These are phyloP conservation scores for Cyberlindnera mycetangii DNA, from an alignment of 805 yeast genomes.

Conservation along the genomic window DNA sequence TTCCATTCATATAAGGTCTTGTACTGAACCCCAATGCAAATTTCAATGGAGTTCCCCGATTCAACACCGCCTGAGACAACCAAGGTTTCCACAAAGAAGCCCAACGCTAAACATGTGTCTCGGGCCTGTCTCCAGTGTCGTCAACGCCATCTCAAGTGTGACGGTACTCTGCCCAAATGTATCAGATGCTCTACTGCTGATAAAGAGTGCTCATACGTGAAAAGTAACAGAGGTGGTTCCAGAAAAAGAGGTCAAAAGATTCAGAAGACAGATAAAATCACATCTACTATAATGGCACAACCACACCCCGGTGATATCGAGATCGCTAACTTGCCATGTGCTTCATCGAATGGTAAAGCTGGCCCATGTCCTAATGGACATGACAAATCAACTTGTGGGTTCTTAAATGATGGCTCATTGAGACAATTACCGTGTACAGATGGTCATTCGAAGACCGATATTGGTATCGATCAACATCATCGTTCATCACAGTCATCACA, in stretches of 20 bases:
- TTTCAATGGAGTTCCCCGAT: too few species aligned
- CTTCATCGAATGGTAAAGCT: conserved; percentile 9
- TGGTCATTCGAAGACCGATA: conserved; percentile 1
- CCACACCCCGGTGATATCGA: conserved; percentile 5
- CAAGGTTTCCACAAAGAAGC: conserved; percentile 5
- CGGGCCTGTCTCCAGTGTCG: conserved; percentile 53
- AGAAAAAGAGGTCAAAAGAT: conserved; percentile 45
- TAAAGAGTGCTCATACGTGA: conserved; percentile 45
- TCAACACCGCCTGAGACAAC: background rate
- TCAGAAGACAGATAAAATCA: conserved; percentile 29
- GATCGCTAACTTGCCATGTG: conserved; percentile 20
- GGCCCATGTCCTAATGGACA: conserved; percentile 27
- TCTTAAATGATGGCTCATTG: conserved; percentile 16
- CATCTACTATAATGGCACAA: background rate
- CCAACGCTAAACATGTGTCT: conserved; percentile 38
- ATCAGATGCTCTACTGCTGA: conserved; percentile 35
- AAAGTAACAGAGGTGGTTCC: conserved; percentile 53
- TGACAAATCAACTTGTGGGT: conserved; percentile 20
- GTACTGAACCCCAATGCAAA: too few species aligned
- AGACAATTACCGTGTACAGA: conserved; percentile 22
- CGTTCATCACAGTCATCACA: background rate
- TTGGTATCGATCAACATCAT: conserved; percentile 10
- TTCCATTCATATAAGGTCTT: too few species aligned
- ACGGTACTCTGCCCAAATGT: conserved; percentile 46
- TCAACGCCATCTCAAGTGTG: conserved; percentile 48